Base-by-base conservation (phyloP, 1,284 basidiomycete species). In the Apiotrichum akiyoshidainum region DNA sequence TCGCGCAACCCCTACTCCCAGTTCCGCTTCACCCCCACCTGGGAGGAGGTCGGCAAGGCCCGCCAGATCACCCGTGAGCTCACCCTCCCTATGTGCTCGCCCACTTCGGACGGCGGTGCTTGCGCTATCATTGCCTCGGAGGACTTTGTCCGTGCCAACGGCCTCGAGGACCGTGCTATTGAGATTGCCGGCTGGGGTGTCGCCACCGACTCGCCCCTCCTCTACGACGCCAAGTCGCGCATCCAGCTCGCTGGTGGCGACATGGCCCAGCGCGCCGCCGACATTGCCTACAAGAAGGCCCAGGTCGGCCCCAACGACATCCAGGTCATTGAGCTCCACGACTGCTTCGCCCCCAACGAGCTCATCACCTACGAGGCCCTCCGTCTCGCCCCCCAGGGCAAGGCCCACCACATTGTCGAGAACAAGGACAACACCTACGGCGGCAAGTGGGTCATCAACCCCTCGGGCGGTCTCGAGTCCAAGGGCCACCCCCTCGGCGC, bases 291-390 rank as follows among this genome's bases (percentile, higher is more conserved):
- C 61, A 54, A 55, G 47, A 50, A 49, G 45, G 61, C 61, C 9
- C 55, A 58, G 16, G 42, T 63, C 39, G 42, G 35, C 4, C 55
- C 61, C 35, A 35, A 56, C 22, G 61, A 63, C 51, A 45, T 63
- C 42, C 61, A 63, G 61, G 61, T 63, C 22, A 52, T 63, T 42
- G 61, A 63, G 61, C 59, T 60, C n/a, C 61, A 63, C 58, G 61
- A 63, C 58, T 63, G 61, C 56, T 63, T 63, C 19, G 61, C 61
- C 8, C 61, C 61, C 50, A 63, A 63, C 61, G 61, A 63, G 61
- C 61, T 63, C 22, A 44, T 63, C 39, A 63, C 61, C 14, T 63
- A 63, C 47, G 61, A 63, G 44, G 35, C 55, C 3, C 58, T 63
- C 45, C 56, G 61, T 8, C 61, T 63, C 37, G 49, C 46, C 44